These are phyloP conservation scores for Arthonia radiata DNA, from an alignment of 495 filamentous ascomycete genomes.

Conservation along the genomic window DNA sequence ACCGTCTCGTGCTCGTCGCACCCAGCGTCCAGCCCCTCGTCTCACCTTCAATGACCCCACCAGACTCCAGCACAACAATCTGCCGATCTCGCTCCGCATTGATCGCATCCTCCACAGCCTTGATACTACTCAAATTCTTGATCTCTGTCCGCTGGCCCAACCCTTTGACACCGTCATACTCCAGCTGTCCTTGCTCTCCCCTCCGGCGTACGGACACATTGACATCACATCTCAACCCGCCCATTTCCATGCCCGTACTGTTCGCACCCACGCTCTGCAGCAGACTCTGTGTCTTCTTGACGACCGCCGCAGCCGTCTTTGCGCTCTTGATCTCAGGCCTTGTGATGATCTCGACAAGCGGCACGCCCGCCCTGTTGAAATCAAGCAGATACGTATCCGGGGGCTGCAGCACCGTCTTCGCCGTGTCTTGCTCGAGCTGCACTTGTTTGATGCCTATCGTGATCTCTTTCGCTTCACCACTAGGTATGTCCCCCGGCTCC, in stretches of 20 bases:
- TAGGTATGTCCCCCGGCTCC: slow-evolving; percentile 26
- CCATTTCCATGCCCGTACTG: slow-evolving; percentile 74
- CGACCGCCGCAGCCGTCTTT: slow-evolving; percentile 60
- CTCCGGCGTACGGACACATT: slow-evolving; percentile 67
- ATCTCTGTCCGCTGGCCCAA: slow-evolving; percentile 87
- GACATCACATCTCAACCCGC: slow-evolving; percentile 77
- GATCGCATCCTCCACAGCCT: slow-evolving; percentile 82
- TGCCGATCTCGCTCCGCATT: slow-evolving; percentile 75
- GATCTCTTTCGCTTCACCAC: slow-evolving; percentile 34
- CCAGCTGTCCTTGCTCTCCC: slow-evolving; percentile 8
- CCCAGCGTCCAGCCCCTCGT: slow-evolving; percentile 80
- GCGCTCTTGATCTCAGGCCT: slow-evolving; percentile 64
- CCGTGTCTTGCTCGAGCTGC: slow-evolving; percentile 94
- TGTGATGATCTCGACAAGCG: slow-evolving; percentile 89
- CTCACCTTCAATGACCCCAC: slow-evolving; percentile 59
- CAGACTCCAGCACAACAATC: slow-evolving; percentile 53
- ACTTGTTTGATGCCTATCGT: slow-evolving; percentile 69
- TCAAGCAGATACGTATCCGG: slow-evolving; percentile 57
- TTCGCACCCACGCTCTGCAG: slow-evolving; percentile 62
- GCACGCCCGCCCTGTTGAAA: slow-evolving; percentile 78
- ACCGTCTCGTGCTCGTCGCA: slow-evolving; percentile 42
- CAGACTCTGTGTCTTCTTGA: slow-evolving; percentile 68
- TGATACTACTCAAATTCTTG: slow-evolving; percentile 90
- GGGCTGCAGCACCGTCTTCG: slow-evolving; percentile 64
- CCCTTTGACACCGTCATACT: slow-evolving; percentile 27